Percentiles rank a stretch among this genome's conserved stretches.
phyloP scores from a whole-genome alignment of 192 early-diverging fungal species.

The Coemansia sp. region DNA sequence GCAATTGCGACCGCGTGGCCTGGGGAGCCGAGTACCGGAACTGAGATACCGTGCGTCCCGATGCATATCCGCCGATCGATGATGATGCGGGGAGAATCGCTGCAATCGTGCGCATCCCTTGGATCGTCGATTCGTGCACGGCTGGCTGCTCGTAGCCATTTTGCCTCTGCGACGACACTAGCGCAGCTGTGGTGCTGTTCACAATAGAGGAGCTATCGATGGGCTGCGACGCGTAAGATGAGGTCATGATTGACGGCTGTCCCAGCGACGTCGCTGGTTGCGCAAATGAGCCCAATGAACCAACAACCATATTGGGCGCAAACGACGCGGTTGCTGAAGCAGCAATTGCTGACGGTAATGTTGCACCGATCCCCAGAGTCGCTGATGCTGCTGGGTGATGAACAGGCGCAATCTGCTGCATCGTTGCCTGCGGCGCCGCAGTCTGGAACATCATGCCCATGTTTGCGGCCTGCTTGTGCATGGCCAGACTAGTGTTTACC shows the following conservation, averaged over 20 bases:
- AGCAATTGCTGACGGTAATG: not conserved
- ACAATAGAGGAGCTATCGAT: not conserved
- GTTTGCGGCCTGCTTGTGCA: not conserved
- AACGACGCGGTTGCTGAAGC: conserved; percentile 5
- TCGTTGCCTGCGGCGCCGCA: not conserved
- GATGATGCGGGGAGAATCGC: not conserved
- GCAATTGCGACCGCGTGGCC: not conserved
- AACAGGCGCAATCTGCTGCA: not conserved
- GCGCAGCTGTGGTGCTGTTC: not conserved
- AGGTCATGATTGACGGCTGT: not conserved
- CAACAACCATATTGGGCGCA: not conserved
- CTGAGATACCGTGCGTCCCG: not conserved
- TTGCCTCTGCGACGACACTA: not conserved
- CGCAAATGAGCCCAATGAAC: not conserved
- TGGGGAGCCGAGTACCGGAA: not conserved
- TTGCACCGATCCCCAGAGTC: not conserved
- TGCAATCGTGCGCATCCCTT: not conserved
- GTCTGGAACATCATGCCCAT: conserved; percentile 7
- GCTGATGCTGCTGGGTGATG: not conserved
- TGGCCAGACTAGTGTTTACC: not conserved
- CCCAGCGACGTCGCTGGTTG: conserved; percentile 1
- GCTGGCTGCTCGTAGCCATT: not conserved
- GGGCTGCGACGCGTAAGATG: not conserved
- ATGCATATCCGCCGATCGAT: not conserved
- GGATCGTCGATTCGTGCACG: not conserved